A percentile compares a stretch with the other conserved stretches of the same genome.
Conservation (phyloP, 148 eudicot genomes). For the Dianthus caryophyllus region DNA sequence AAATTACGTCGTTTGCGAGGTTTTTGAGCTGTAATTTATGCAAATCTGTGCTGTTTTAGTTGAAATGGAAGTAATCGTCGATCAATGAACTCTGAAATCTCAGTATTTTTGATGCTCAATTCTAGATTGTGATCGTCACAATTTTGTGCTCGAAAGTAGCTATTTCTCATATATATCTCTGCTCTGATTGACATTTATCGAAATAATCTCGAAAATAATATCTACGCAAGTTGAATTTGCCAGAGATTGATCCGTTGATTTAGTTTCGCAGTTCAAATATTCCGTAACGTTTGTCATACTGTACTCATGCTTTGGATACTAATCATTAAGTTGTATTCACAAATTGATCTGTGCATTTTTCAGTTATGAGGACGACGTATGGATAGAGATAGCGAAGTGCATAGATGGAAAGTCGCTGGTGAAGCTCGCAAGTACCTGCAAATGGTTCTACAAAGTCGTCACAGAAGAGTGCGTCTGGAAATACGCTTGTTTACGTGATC, state of each 20-base stretch:
- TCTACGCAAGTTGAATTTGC: no score
- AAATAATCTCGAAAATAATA: no score
- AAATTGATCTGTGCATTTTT: not conserved
- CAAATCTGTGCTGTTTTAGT: not conserved
- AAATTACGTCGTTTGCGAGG: not conserved
- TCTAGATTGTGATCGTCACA: not conserved
- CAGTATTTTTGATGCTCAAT: not conserved
- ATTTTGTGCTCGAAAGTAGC: not conserved
- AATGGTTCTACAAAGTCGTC: slow-evolving; percentile 65
- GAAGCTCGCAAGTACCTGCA: slow-evolving; percentile 70
- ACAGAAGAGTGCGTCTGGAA: slow-evolving; percentile 85
- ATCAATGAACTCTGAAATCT: not conserved
- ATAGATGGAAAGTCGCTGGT: slow-evolving; percentile 73
- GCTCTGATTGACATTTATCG: not conserved
- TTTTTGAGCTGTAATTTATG: not conserved
- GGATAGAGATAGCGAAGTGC: slow-evolving; percentile 87
- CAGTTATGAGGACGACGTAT: slow-evolving; percentile 77
- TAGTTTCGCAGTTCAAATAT: not conserved
- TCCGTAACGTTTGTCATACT: not conserved
- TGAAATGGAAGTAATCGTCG: not conserved
- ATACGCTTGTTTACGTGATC: slow-evolving; percentile 75
- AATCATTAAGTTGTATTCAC: not conserved
- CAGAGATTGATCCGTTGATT: not conserved
- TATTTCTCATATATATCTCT: not conserved
- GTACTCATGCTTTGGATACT: not conserved